Evolutionary conservation across 768 basidiomycete genomes (phyloP), one percentile per base, ranked within the genome.

Genomic region (Nevesoporus exiguus): DNA sequence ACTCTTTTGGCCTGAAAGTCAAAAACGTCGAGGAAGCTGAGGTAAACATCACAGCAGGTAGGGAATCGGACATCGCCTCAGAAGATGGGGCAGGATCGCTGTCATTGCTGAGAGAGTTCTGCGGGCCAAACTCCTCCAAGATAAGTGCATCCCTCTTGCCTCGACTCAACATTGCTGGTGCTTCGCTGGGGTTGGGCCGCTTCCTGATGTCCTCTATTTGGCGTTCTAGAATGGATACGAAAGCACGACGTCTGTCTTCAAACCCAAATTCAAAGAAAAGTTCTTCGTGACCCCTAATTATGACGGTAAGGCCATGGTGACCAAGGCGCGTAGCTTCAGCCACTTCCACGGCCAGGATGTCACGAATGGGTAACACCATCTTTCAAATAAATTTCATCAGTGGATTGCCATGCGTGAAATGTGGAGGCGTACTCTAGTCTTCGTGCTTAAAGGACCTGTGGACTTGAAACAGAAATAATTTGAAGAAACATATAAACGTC

Each of bases 401-500:
- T 43, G 41, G 24, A 37, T 24, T 47, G 54, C 40, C 36, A 51
- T 37, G 11, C 33, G 42, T n/a, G 14, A 39, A 25, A 29, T 29
- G n/a, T 55, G n/a, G 29, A 29, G 49, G 68, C 85, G 61, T 62
- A 93, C 96, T 75, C 84, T 82, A 13, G 93, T 98, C 67, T 86
- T 89, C 41, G 81, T 76, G 49, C 88, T 81, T 46, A 96, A 67
- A 29, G 89, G 81, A 5, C 92, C 84, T 40, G 82, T 88, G 5
- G 95, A 93, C 66, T 92, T 90, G 81, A 98, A 99, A 73, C 93
- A 97, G 70, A 98, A 88, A 69, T 83, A 88, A 69, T 90, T 93
- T 11, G 83, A 85, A n/a, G 96, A 96, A 56, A 98, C 81, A 66
- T 89, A 98, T 27, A 98, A 79, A 48, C 87, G 81, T 7, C 96